Base-by-base conservation (phyloP, 164 flowering plant species). In the Aristolochia contorta region DNA sequence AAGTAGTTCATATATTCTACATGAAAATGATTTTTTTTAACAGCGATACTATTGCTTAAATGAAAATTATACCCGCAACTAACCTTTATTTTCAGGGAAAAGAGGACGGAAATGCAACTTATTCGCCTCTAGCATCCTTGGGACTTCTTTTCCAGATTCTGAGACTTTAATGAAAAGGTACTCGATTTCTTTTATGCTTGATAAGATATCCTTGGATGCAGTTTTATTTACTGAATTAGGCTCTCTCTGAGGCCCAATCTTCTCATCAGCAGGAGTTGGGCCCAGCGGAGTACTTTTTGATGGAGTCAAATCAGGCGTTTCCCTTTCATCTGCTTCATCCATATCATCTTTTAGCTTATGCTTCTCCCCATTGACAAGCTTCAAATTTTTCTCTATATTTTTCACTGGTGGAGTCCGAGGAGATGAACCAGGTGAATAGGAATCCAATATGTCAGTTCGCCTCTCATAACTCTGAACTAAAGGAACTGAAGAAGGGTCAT, bases 51-150 rank as follows among this genome's bases (percentile, higher is more conserved):
- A 27, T 27, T 27, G 30, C 30, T 27, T 27, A 27, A 27, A 27
- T 2, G 5, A 27, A 27, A 37, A 37, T 6, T 37, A 37, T 37
- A 37, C 43, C 43, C 7, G 43, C 47, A 50, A 3, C 66, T 58
- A 67, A 86, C 99, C 78, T 74, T 80, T 82, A 74, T 72, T 79
- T 37, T 76, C 82, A 12, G 87, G 80, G 43, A 78, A 48, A 47
- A 82, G 74, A 49, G 95, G 97, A 59, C 85, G 95, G 48, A 81
- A 85, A 66, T 80, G 85, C 71, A 90, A 64, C 59, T 90, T 86
- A 71, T 85, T 88, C 45, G 96, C 97, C 74, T 93, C 99, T 56
- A 93, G 92, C 99, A 93, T 93, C 73, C 87, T 77, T 13, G 94
- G 95, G 61, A 93, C 89, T 74, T 90, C 95, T 78, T 74, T 82